A percentile compares a stretch with the other conserved stretches of the same genome.
Evolutionary conservation across 441 rosid species (phyloP).

Genomic region (Caryocar brasiliense): DNA sequence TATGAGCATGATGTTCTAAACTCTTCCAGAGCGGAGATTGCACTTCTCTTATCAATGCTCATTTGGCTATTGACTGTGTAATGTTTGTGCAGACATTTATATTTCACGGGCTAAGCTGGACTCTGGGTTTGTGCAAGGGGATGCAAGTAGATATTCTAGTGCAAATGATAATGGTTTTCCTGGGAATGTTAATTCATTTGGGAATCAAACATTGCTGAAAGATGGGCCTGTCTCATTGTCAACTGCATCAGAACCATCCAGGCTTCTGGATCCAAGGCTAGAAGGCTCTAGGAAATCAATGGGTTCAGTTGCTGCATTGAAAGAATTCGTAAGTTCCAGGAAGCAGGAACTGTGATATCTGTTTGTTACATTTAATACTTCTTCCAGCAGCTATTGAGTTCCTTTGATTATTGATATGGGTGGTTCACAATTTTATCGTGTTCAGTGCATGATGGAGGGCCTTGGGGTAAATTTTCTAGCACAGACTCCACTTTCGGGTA

Average conservation of each 20-base stretch:
- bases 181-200: conserved; percentile 41
- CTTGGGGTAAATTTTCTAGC: conserved; percentile 54
- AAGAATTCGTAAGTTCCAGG: conserved; percentile 64
- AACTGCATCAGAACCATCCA: conserved; percentile 44
- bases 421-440: conserved; percentile 15
- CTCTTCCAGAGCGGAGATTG: no score
- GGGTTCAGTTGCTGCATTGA: conserved; percentile 67
- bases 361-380: not conserved
- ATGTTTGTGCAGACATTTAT: conserved; percentile 49
- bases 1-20: no score
- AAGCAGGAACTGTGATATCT: conserved; percentile 3
- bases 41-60: no score
- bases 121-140: conserved; percentile 48
- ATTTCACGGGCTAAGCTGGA: conserved; percentile 43
- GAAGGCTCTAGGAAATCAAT: conserved; percentile 52
- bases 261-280: conserved; percentile 57
- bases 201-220: conserved; percentile 40
- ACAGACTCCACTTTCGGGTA: conserved; percentile 47
- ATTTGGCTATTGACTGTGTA: conserved; percentile 10
- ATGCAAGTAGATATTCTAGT: conserved; percentile 41
- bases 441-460: conserved; percentile 79
- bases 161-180: conserved; percentile 40
- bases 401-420: conserved; percentile 16
- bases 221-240: conserved; percentile 50
- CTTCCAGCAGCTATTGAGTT: not conserved